These are phyloP conservation scores for Sanguinoderma infundibulare DNA, from an alignment of 1,284 basidiomycete species.

Conservation along the genomic window DNA sequence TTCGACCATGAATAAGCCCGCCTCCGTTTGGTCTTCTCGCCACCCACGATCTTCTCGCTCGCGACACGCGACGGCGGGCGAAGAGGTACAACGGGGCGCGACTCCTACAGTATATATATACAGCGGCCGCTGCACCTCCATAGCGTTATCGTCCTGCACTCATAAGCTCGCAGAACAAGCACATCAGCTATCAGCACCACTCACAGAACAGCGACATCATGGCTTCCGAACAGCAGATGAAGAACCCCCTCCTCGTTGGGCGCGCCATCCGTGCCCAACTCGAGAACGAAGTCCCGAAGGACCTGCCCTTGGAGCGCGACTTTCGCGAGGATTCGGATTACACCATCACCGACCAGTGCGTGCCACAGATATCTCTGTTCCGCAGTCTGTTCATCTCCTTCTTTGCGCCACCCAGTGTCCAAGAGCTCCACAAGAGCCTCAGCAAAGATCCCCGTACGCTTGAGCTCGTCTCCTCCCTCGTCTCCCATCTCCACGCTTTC, in stretches of 20 bases:
- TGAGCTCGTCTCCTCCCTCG: slow-evolving; percentile 40
- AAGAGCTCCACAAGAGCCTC: slow-evolving; percentile 38
- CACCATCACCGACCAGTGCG: slow-evolving; percentile 41
- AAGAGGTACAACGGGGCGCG: slow-evolving; percentile 9
- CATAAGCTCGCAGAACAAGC: background rate
- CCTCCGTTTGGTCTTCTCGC: too few relatives aligned
- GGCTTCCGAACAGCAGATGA: slow-evolving; percentile 38
- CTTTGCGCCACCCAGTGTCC: slow-evolving; percentile 26
- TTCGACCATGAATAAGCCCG: slow-evolving; percentile 17
- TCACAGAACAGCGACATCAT: slow-evolving; percentile 14
- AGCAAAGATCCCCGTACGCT: slow-evolving; percentile 41
- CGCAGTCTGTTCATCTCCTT: background rate
- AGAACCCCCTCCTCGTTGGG: slow-evolving; percentile 41
- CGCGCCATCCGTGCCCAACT: slow-evolving; percentile 43
- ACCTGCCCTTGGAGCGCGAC: slow-evolving; percentile 41
- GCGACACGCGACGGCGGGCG: slow-evolving; percentile 25
- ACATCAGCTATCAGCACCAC: background rate
- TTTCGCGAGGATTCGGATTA: slow-evolving; percentile 39
- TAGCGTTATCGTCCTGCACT: slow-evolving; percentile 1
- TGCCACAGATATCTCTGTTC: background rate
- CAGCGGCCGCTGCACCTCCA: slow-evolving; percentile 13
- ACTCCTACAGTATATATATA: background rate
- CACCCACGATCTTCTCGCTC: slow-evolving; percentile 14
- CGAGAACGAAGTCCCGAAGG: slow-evolving; percentile 39
- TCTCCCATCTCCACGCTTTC: slow-evolving; percentile 45